Base-by-base conservation (phyloP, 768 basidiomycete genomes). In the Suillus variegatus region DNA sequence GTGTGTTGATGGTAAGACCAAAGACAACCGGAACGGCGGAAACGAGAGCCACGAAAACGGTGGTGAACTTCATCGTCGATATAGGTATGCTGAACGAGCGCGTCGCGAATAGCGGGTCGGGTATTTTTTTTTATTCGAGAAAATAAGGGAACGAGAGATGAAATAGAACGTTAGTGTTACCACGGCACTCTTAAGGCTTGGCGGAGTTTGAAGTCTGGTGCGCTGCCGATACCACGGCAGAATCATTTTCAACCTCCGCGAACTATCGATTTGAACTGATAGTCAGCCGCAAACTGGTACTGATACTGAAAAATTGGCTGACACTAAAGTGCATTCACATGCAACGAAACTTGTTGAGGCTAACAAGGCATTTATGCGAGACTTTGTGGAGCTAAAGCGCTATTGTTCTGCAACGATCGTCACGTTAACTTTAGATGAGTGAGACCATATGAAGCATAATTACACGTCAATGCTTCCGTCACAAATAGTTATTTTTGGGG, bases 1-100 rank as follows among this genome's bases (percentile, higher is more conserved):
- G 86, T 2, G 89, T 89, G 75, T 92, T 86, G 72, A 92, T 78
- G n/a, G 81, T 86, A 71, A 89, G 70, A 60, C 68, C 84, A 67
- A 78, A 61, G 60, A 69, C 83, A 74, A 75, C 82, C 49, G 79
- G 74, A 13, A 75, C 58, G 22, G 70, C 58, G 57, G 75, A 72
- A 38, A 75, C 67, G 54, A 82, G 63, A 46, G 77, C 75, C 36
- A 74, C 55, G 47, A 72, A 52, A 65, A 79, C 57, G 28, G 75
- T 65, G 60, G 78, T 60, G 54, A 72, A 71, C 69, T 80, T 82
- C 82, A 83, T 83, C 58, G 65, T 74, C 52, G 67, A 1, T n/a
- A 16, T 36, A 18, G 36, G 28, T 56, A 16, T 55, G 20, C 20
- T 46, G 62, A 76, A 66, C 8, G 75, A 68, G 67, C 20, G 69